Conservation (phyloP, 192 early-diverging fungal genomes). For the Coemansia sp. region DNA sequence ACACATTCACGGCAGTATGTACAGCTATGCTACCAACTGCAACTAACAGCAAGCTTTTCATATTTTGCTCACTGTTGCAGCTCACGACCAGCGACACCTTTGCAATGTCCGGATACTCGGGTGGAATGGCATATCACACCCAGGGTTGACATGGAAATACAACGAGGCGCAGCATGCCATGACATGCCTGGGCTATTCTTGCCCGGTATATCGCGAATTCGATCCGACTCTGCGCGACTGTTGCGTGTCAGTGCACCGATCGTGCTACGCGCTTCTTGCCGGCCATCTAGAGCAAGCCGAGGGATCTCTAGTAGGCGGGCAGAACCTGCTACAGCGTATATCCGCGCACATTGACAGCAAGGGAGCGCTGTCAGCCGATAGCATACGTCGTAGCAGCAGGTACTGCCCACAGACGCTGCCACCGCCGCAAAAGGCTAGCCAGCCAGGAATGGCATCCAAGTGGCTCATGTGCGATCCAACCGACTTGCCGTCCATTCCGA, state of each 20-base stretch:
- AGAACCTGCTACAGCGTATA: conserved; percentile 26
- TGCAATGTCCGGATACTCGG: conserved; percentile 41
- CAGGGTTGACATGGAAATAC: conserved; percentile 48
- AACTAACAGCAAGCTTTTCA: not conserved
- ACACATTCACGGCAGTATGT: not conserved
- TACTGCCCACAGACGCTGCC: not conserved
- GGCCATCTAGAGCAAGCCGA: conserved; percentile 36
- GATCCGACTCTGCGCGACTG: conserved; percentile 15
- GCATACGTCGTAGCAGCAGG: not conserved
- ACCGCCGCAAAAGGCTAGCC: not conserved
- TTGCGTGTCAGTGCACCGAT: conserved; percentile 48
- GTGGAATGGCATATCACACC: conserved; percentile 45
- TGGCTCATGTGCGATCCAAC: conserved; percentile 54
- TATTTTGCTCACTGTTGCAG: conserved; percentile 10
- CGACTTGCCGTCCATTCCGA: conserved; percentile 27
- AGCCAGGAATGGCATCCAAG: not conserved
- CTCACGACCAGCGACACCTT: conserved; percentile 44
- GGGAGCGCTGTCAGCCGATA: conserved; percentile 19
- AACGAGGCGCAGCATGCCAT: conserved; percentile 35
- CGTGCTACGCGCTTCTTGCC: conserved; percentile 42
- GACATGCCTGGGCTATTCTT: conserved; percentile 44
- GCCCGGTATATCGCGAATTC: conserved; percentile 30
- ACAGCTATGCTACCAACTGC: not conserved
- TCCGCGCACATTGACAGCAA: conserved; percentile 16
- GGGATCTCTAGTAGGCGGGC: conserved; percentile 10